A percentile compares a stretch with the other conserved stretches of the same genome.
Evolutionary conservation across 1,139 yeast genomes (phyloP).

Genomic region (Scheffersomyces illinoinensis): DNA sequence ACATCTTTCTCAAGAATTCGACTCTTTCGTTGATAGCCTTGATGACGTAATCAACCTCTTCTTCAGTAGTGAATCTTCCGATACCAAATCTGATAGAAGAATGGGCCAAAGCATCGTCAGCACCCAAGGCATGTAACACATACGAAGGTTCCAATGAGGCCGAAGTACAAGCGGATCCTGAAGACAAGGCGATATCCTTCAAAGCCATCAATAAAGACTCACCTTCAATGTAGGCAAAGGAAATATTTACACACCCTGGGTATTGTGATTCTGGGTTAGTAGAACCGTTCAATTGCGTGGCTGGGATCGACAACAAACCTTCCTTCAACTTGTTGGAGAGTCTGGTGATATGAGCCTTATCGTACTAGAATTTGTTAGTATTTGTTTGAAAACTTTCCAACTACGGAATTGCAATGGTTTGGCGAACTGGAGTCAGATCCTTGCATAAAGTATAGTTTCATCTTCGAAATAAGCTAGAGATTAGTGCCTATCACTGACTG

Average conservation of each 20-base stretch:
- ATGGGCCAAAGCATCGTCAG: slow-evolving; percentile 97
- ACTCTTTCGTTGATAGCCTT: slow-evolving; percentile 88
- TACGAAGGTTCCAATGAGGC: slow-evolving; percentile 98
- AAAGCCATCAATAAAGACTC: slow-evolving; percentile 97
- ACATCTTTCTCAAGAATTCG: slow-evolving; percentile 84
- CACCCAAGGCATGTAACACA: slow-evolving; percentile 94
- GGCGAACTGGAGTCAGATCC: slow-evolving; percentile 17
- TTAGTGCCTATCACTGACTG: slow-evolving; percentile 1
- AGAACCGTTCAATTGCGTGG: slow-evolving; percentile 89
- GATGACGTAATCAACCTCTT: slow-evolving; percentile 89
- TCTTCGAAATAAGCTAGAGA: slow-evolving; percentile 7
- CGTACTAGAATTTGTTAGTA: slow-evolving; percentile 45
- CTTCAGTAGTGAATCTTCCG: slow-evolving; percentile 96
- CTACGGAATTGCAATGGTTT: background rate
- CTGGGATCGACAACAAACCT: slow-evolving; percentile 79
- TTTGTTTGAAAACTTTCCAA: slow-evolving; percentile 1
- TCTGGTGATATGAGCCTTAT: slow-evolving; percentile 64
- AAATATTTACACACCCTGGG: slow-evolving; percentile 93
- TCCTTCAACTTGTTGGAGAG: slow-evolving; percentile 72
- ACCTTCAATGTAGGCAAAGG: slow-evolving; percentile 97
- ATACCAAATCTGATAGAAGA: slow-evolving; percentile 96
- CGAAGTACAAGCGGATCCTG: slow-evolving; percentile 99
- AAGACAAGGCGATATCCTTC: slow-evolving; percentile 92
- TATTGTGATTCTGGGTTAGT: slow-evolving; percentile 58
- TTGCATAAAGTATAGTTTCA: slow-evolving; percentile 16